Evolutionary conservation across 140 eudicot genomes (phyloP), one percentile per base, ranked within the genome.

Genomic region (Ambrosia hybrid): DNA sequence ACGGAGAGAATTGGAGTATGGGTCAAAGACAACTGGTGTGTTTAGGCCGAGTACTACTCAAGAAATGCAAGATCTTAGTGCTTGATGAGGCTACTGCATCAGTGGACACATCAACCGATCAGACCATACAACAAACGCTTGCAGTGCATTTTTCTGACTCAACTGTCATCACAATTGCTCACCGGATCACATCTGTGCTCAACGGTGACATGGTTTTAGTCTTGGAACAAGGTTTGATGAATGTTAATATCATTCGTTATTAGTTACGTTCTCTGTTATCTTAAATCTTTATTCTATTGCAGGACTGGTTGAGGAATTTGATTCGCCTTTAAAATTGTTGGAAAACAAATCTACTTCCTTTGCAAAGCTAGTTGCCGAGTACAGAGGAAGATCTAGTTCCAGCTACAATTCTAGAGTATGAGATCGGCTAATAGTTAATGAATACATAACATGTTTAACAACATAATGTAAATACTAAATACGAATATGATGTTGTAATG

Each of bases 291-390:
- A 26, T 11, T 58, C 7, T 37, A 15, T 61, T 73, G 80, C 88
- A 89, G 96, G 97, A 4, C 83, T 84, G 9, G 63, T 86, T 14
- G 82, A 82, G 70, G 97, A 91, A 81, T 86, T 83, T 14, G 89
- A 91, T 74, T 69, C 91, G 14, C 97, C 97, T 2, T 49, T 46
- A 48, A 88, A 71, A 67, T 68, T 91, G 75, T 76, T 91, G 56
- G 83, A 82, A 57, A 75, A 88, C 64, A 84, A 86, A 67, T 78
- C 87, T 6, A 86, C 93, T 34, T 78, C 84, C 12, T 91, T 91
- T 13, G 74, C 96, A 21, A 91, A 86, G 78, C 97, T 91, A 3
- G 93, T 91, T 10, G 91, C 91, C 0, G 97, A 91, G 73, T 88
- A 91, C 75, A 76, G 83, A 58, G 83, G 82, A 78, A 82, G 96